phyloP scores from a whole-genome alignment of 345 rosid species.

The Eucalyptus polybractea region DNA sequence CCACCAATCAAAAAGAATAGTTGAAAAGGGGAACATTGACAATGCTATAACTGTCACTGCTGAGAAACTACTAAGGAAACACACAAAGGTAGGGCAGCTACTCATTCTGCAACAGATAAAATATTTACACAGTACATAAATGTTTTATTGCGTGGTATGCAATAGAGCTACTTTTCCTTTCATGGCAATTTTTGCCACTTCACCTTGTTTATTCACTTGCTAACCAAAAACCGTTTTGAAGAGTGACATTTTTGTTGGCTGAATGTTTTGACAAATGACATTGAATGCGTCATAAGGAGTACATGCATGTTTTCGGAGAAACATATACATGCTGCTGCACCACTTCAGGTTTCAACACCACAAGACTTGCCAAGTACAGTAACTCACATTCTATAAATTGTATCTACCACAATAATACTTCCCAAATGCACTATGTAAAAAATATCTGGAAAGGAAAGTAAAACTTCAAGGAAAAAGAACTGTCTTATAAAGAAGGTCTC shows the following conservation, averaged over 20 bases:
- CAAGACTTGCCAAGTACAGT: neutral
- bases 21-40: neutral
- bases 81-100: neutral
- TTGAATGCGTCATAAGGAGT: neutral
- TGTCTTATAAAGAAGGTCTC: conserved; percentile 11
- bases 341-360: neutral
- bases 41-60: neutral
- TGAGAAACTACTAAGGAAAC: neutral
- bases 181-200: neutral
- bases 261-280: neutral
- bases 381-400: neutral
- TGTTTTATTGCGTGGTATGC: neutral
- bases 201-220: neutral
- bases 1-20: neutral
- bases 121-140: neutral
- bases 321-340: neutral
- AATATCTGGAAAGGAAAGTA: neutral
- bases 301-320: neutral
- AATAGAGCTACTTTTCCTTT: neutral
- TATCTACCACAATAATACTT: neutral
- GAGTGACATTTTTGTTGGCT: neutral
- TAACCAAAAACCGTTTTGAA: neutral
- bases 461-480: neutral
- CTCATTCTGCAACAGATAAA: neutral
- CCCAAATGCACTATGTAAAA: neutral